phyloP scores from a whole-genome alignment of 495 filamentous ascomycete genomes.

The Peziza echinospora region DNA sequence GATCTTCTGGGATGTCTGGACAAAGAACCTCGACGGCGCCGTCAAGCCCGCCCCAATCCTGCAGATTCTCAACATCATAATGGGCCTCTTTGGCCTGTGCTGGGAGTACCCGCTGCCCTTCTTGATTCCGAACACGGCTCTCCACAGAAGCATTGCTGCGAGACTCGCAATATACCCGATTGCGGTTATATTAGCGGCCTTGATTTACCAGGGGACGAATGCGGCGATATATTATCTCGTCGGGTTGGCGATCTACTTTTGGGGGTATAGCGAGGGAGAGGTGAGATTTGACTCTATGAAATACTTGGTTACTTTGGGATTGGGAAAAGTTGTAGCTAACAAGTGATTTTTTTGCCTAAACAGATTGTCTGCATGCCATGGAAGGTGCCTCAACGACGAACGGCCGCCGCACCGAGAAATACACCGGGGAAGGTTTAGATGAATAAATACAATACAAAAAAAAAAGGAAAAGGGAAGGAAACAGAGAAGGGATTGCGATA shows the following conservation, averaged over 20 bases:
- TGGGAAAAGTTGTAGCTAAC: too few species aligned
- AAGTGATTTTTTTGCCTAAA: too few species aligned
- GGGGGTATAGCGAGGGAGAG: slow-evolving; percentile 95
- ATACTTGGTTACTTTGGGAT: not conserved
- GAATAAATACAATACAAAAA: too few species aligned
- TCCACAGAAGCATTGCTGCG: slow-evolving; percentile 75
- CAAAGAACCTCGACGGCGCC: slow-evolving; percentile 67
- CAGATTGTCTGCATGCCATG: slow-evolving; percentile 20
- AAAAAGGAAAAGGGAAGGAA: too few species aligned
- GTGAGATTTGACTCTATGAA: slow-evolving; percentile 28
- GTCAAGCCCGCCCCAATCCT: slow-evolving; percentile 76
- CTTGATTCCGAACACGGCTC: slow-evolving; percentile 35
- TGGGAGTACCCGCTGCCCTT: slow-evolving; percentile 79
- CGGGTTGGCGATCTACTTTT: slow-evolving; percentile 75
- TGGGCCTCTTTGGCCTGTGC: slow-evolving; percentile 56
- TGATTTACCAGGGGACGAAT: slow-evolving; percentile 86
- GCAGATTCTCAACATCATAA: slow-evolving; percentile 84
- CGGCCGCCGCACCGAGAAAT: not conserved
- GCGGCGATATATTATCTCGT: slow-evolving; percentile 80
- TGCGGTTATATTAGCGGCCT: slow-evolving; percentile 43
- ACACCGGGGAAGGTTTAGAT: too few species aligned
- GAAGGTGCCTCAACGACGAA: slow-evolving; percentile 11
- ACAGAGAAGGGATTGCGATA: too few species aligned
- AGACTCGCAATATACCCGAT: slow-evolving; percentile 70
- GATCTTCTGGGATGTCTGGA: slow-evolving; percentile 93